These are phyloP conservation scores for Epipyxis sp. DNA, from an alignment of 108 stramenopile genomes.

Conservation along the genomic window DNA sequence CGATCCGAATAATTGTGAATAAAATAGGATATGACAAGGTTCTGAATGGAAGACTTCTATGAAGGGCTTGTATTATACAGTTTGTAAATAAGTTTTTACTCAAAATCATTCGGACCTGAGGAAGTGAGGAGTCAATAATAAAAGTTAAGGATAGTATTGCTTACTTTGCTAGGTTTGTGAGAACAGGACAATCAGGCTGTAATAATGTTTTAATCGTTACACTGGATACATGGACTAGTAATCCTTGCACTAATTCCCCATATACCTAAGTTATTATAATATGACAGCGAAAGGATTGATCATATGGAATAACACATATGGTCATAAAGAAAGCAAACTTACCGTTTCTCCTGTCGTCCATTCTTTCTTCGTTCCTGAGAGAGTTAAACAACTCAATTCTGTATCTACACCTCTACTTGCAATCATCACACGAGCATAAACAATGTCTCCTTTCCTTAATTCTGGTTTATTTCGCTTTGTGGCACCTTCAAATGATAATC, in stretches of 20 bases:
- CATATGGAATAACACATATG: not conserved
- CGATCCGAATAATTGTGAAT: no score
- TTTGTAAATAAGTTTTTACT: no score
- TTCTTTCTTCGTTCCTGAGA: not conserved
- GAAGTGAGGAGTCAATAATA: no score
- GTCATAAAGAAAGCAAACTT: not conserved
- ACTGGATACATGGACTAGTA: not conserved
- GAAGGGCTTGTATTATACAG: no score
- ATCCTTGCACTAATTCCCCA: not conserved
- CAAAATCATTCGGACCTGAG: no score
- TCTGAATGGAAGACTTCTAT: no score
- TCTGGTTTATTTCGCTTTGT: conserved; percentile 30
- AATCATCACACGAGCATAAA: conserved; percentile 20
- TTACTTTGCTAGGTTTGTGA: conserved; percentile 1
- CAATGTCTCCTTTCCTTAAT: conserved; percentile 21
- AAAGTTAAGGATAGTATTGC: no score
- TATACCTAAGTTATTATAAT: no score
- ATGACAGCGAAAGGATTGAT: not conserved
- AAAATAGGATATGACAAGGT: no score
- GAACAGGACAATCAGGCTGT: conserved; percentile 20
- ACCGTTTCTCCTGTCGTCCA: conserved; percentile 28
- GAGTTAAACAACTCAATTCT: conserved; percentile 15
- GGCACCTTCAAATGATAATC: conserved; percentile 28
- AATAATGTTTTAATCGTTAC: not conserved
- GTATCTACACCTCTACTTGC: not conserved